Conservation (phyloP, 2,329 filamentous ascomycete genomes). For the Exserohilum rostratum region DNA sequence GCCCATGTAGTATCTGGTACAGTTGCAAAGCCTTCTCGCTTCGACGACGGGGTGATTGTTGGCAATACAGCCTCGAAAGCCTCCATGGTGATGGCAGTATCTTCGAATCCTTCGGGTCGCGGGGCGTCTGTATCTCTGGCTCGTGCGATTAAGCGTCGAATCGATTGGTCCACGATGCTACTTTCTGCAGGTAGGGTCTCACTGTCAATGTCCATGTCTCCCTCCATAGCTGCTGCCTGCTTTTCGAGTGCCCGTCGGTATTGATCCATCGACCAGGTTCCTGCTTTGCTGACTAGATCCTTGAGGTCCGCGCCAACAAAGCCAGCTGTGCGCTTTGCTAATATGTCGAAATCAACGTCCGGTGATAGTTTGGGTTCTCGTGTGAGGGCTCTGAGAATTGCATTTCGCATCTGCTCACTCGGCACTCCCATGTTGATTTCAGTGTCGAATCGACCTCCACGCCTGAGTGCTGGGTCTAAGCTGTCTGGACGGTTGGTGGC, state of each 20-base stretch:
- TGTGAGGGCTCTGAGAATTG: slow-evolving; percentile 78
- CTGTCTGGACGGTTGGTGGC: slow-evolving; percentile 89
- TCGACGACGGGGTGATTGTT: slow-evolving; percentile 78
- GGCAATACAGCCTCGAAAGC: slow-evolving; percentile 78
- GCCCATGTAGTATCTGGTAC: slow-evolving; percentile 93
- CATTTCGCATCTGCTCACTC: slow-evolving; percentile 74
- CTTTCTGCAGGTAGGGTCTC: too few relatives aligned
- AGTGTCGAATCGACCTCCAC: slow-evolving; percentile 77
- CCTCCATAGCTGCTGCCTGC: slow-evolving; percentile 42
- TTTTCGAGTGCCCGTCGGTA: slow-evolving; percentile 60
- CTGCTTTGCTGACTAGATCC: slow-evolving; percentile 70
- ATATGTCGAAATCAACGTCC: slow-evolving; percentile 72
- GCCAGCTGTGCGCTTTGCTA: slow-evolving; percentile 86
- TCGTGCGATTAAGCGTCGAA: slow-evolving; percentile 58
- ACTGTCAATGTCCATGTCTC: slow-evolving; percentile 63
- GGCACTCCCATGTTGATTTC: slow-evolving; percentile 90
- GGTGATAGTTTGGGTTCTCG: slow-evolving; percentile 67
- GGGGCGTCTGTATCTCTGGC: slow-evolving; percentile 55
- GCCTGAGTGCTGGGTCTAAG: slow-evolving; percentile 77
- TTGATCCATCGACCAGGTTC: slow-evolving; percentile 67
- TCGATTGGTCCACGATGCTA: slow-evolving; percentile 34
- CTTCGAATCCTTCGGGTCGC: slow-evolving; percentile 60
- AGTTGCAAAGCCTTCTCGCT: slow-evolving; percentile 92
- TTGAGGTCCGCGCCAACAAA: slow-evolving; percentile 92
- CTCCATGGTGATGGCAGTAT: slow-evolving; percentile 65